These are phyloP conservation scores for Oryza australiensis DNA, from an alignment of 176 grass and related monocot species.

Conservation along the genomic window DNA sequence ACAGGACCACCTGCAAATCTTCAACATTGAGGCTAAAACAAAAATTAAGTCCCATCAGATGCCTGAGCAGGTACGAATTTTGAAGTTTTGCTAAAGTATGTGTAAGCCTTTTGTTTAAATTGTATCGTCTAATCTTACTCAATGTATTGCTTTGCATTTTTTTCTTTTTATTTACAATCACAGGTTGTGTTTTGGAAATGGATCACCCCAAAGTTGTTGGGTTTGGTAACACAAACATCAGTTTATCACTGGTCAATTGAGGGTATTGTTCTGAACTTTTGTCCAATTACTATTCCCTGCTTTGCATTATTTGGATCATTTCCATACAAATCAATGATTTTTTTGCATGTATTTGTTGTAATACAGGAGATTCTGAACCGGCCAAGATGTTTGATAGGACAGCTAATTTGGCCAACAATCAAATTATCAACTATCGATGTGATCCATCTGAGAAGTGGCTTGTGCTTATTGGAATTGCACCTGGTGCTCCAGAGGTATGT, in stretches of 20 bases:
- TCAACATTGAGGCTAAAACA: conserved; percentile 94
- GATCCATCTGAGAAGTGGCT: conserved; percentile 91
- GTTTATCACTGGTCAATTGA: conserved; percentile 99
- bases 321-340: neutral
- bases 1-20: conserved; percentile 97
- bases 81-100: neutral
- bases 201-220: conserved; percentile 85
- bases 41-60: conserved; percentile 99
- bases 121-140: conserved; percentile 9
- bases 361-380: conserved; percentile 78
- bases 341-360: conserved; percentile 20
- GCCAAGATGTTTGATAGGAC: conserved; percentile 95
- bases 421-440: conserved; percentile 95
- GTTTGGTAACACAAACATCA: conserved; percentile 72
- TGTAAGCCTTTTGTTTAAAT: neutral
- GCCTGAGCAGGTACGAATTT: conserved; percentile 71
- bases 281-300: too few relatives aligned
- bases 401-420: conserved; percentile 88
- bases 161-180: neutral
- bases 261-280: conserved; percentile 37
- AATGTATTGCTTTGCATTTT: conserved; percentile 3
- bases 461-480: conserved; percentile 91
- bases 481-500: conserved; percentile 83
- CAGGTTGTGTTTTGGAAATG: conserved; percentile 99
- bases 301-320: conserved; percentile 8